Conservation (phyloP, 2,329 filamentous ascomycete species). For the Tolypocladium pustulatum region DNA sequence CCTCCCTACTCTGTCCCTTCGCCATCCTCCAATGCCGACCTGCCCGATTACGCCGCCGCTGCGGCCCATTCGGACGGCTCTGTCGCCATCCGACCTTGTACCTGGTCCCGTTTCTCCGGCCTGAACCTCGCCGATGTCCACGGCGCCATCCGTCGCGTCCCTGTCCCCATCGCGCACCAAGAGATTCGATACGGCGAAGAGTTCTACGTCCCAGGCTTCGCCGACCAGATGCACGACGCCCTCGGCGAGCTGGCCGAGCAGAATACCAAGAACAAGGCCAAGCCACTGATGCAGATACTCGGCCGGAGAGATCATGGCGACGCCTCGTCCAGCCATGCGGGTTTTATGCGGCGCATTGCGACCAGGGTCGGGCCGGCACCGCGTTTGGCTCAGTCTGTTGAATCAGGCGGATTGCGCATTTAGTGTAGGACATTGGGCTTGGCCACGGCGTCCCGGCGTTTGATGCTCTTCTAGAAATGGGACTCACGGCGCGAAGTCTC, state of each 20-base stretch:
- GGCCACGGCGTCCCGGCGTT: neutral
- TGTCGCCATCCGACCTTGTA: constrained; percentile 5
- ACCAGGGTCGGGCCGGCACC: neutral
- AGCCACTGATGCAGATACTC: constrained; percentile 2
- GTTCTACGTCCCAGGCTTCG: constrained; percentile 7
- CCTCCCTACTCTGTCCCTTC: constrained; percentile 5
- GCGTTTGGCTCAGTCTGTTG: neutral
- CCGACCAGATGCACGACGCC: constrained; percentile 1
- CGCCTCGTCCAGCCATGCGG: neutral
- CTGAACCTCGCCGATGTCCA: constrained; percentile 6
- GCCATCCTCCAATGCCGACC: constrained; percentile 1
- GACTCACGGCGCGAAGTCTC: neutral
- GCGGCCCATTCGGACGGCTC: constrained; percentile 18
- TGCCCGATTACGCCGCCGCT: constrained; percentile 8
- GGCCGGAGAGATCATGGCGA: neutral
- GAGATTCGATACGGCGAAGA: constrained; percentile 6
- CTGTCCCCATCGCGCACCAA: constrained; percentile 5
- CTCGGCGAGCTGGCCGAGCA: constrained; percentile 3
- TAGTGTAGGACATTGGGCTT: neutral
- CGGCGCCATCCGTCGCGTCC: constrained; percentile 5
- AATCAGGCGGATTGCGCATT: neutral
- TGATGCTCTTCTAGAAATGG: neutral
- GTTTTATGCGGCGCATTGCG: neutral
- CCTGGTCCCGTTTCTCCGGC: constrained; percentile 8
- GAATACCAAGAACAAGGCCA: neutral